Evolutionary conservation across 306 rosid genomes (phyloP).

Genomic region (Macrotyloma uniflorum): DNA sequence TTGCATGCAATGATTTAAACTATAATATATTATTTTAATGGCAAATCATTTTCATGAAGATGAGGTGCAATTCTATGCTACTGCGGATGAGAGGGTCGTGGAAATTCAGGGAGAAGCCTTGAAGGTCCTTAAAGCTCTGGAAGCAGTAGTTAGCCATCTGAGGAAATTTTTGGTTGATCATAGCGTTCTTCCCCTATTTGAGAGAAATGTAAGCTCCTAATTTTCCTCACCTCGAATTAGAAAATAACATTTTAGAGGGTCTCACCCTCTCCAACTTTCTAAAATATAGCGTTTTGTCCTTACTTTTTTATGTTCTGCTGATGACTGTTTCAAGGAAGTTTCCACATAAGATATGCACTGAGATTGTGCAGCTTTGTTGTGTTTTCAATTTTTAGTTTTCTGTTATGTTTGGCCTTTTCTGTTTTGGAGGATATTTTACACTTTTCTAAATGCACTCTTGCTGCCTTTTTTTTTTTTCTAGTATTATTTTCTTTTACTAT

Average conservation of each 20-base stretch:
- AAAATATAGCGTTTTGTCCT: neutral
- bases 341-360: neutral
- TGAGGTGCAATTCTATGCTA: conserved; percentile 68
- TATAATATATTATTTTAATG: conserved; percentile 32
- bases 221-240: conserved; percentile 14
- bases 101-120: conserved; percentile 91
- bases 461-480: neutral
- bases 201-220: conserved; percentile 71
- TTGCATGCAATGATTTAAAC: conserved; percentile 4
- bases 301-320: conserved; percentile 5
- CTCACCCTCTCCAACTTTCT: neutral
- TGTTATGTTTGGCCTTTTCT: neutral
- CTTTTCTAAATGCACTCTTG: neutral
- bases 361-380: neutral
- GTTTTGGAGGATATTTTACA: conserved; percentile 9
- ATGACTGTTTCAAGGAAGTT: conserved; percentile 22
- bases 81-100: conserved; percentile 80
- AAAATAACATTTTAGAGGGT: conserved; percentile 14
- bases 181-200: conserved; percentile 85
- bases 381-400: neutral
- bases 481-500: conserved; percentile 9
- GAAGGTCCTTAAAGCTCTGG: conserved; percentile 83
- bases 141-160: conserved; percentile 79
- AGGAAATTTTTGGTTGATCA: conserved; percentile 95
- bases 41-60: conserved; percentile 54